Percentiles rank a stretch among this genome's conserved stretches.
Evolutionary conservation across 768 basidiomycete species (phyloP).

Genomic region (Agrocybe chaxingu): DNA sequence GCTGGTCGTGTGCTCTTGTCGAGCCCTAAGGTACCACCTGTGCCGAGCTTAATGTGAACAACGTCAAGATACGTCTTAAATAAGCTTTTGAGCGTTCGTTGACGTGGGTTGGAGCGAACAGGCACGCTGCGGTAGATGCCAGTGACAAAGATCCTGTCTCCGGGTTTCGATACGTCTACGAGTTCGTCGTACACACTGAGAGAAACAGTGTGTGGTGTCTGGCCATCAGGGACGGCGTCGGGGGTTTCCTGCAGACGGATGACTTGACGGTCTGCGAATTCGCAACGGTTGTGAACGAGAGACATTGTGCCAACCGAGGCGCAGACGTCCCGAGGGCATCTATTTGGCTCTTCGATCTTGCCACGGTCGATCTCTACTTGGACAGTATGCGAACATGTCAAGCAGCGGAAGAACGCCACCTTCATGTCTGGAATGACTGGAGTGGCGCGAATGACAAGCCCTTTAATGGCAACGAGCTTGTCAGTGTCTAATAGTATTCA

Average conservation of each 20-base stretch:
- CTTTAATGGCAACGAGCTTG: slow-evolving; percentile 94
- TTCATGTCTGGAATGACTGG: slow-evolving; percentile 99
- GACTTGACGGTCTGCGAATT: slow-evolving; percentile 94
- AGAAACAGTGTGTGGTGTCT: slow-evolving; percentile 97
- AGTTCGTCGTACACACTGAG: slow-evolving; percentile 98
- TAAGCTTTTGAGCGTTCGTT: slow-evolving; percentile 87
- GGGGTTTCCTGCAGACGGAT: slow-evolving; percentile 96
- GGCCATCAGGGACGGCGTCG: slow-evolving; percentile 96
- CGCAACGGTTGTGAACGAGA: slow-evolving; percentile 94
- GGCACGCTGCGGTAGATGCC: slow-evolving; percentile 96
- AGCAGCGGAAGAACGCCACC: slow-evolving; percentile 96
- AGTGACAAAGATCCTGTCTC: slow-evolving; percentile 85
- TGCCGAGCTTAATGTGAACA: slow-evolving; percentile 82
- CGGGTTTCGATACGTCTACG: slow-evolving; percentile 94
- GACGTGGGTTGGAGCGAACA: slow-evolving; percentile 91
- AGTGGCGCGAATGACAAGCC: slow-evolving; percentile 94
- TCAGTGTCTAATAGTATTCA: slow-evolving; percentile 73
- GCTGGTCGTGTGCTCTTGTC: slow-evolving; percentile 76
- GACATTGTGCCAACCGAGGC: slow-evolving; percentile 86
- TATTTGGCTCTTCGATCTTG: slow-evolving; percentile 88
- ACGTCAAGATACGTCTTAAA: slow-evolving; percentile 99
- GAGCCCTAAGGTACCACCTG: slow-evolving; percentile 67
- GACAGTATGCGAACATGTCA: slow-evolving; percentile 94
- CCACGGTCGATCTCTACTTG: slow-evolving; percentile 98
- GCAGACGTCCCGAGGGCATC: slow-evolving; percentile 93